A percentile compares a stretch with the other conserved stretches of the same genome.
These are phyloP conservation scores for Coprinellus aureogranulatus DNA, from an alignment of 768 basidiomycete species.

Conservation along the genomic window DNA sequence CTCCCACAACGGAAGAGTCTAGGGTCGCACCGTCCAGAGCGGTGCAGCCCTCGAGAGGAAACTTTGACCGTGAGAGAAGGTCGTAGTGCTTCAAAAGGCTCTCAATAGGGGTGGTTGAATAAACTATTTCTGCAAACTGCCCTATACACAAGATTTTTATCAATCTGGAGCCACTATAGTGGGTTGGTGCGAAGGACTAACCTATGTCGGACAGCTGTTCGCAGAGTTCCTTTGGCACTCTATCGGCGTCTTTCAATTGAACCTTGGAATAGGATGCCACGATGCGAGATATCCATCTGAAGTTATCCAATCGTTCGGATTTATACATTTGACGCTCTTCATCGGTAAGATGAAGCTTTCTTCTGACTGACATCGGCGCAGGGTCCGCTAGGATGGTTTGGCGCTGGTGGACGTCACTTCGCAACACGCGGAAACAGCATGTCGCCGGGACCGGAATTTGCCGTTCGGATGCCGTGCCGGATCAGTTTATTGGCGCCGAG, in stretches of 20 bases:
- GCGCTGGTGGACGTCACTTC: neutral
- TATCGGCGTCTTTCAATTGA: constrained; percentile 39
- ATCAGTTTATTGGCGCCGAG: no score
- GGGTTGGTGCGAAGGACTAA: no score
- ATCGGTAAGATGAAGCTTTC: constrained; percentile 27
- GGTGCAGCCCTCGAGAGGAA: constrained; percentile 51
- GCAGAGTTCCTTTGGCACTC: constrained; percentile 35
- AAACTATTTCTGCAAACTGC: constrained; percentile 55
- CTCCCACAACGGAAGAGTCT: constrained; percentile 40
- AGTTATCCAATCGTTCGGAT: constrained; percentile 52
- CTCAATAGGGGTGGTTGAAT: constrained; percentile 41
- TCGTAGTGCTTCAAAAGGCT: constrained; percentile 42
- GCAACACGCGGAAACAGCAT: no score
- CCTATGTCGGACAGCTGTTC: constrained; percentile 45
- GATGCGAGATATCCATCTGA: constrained; percentile 51
- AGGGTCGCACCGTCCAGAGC: constrained; percentile 32
- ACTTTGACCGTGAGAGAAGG: constrained; percentile 37
- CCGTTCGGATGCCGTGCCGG: no score
- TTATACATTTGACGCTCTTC: constrained; percentile 50
- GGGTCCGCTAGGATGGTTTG: neutral
- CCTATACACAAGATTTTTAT: constrained; percentile 27
- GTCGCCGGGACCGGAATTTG: no score
- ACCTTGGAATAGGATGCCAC: constrained; percentile 45
- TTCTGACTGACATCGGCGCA: neutral
- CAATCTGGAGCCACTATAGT: no score